Evolutionary conservation across 345 rosid genomes (phyloP).

Genomic region (Rhodamnia argentea): DNA sequence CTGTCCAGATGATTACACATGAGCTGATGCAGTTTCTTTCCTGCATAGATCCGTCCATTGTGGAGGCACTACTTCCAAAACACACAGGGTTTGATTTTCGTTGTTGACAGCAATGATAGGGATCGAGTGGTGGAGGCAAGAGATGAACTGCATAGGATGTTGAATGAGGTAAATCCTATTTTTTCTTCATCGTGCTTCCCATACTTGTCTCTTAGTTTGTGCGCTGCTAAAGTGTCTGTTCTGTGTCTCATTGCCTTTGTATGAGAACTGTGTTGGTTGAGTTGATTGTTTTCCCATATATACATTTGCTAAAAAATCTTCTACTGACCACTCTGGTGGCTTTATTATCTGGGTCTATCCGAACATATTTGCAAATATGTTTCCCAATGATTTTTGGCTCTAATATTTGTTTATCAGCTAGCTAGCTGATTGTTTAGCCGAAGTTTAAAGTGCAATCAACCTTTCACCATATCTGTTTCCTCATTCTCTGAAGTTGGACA

Average conservation of each 20-base stretch:
- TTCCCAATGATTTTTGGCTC: not conserved
- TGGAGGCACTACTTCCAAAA: constrained; percentile 86
- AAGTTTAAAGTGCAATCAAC: not conserved
- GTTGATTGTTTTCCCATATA: not conserved
- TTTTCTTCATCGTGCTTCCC: not conserved
- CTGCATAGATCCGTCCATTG: constrained; percentile 53
- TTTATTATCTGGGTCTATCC: not conserved
- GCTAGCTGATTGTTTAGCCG: not conserved
- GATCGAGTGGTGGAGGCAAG: constrained; percentile 69
- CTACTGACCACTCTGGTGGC: not conserved
- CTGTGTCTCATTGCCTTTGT: not conserved
- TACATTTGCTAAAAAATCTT: not conserved
- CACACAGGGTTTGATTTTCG: constrained; percentile 70
- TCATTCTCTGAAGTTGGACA: not conserved
- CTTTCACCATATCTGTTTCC: not conserved
- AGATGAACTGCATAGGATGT: constrained; percentile 72
- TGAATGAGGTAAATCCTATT: constrained; percentile 40
- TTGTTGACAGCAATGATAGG: constrained; percentile 72
- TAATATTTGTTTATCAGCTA: not conserved
- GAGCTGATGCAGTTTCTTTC: not conserved
- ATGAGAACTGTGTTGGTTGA: not conserved
- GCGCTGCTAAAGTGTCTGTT: not conserved
- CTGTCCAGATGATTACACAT: not conserved
- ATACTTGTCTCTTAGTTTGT: not conserved
- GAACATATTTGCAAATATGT: not conserved